A percentile compares a stretch with the other conserved stretches of the same genome.
Evolutionary conservation across 371 early-diverging fungal genomes (phyloP).

Genomic region (Mucor piriformis): DNA sequence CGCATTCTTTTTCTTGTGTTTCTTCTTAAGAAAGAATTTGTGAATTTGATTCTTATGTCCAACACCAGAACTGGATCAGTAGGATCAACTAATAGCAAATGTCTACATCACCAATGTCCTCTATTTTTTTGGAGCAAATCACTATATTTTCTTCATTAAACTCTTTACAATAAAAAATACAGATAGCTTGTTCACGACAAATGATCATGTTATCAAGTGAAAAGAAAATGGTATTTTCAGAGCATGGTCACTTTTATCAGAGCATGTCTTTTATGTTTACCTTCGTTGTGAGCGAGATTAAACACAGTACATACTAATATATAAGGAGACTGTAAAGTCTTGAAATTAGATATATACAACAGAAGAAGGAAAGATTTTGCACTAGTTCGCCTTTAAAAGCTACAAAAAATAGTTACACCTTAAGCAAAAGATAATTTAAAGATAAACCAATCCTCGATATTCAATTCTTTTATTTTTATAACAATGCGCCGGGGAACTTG

Average conservation of each 20-base stretch:
- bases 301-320: too few species aligned
- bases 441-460: too few species aligned
- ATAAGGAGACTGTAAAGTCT: too few species aligned
- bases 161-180: slow-evolving; percentile 20
- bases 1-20: slow-evolving; percentile 14
- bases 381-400: too few species aligned
- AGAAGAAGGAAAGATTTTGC: too few species aligned
- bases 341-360: too few species aligned
- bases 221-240: slow-evolving; percentile 12
- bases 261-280: too few species aligned
- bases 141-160: slow-evolving; percentile 8
- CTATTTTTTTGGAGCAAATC: slow-evolving; percentile 3
- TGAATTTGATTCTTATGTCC: slow-evolving; percentile 9
- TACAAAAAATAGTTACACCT: too few species aligned
- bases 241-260: slow-evolving; percentile 4
- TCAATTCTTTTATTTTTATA: too few species aligned
- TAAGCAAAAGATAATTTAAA: too few species aligned
- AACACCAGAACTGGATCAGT: slow-evolving; percentile 20
- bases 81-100: slow-evolving; percentile 22
- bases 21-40: slow-evolving; percentile 17
- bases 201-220: slow-evolving; percentile 16
- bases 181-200: slow-evolving; percentile 16
- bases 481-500: too few species aligned
- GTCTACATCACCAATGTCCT: slow-evolving; percentile 18
- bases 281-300: too few species aligned